Evolutionary conservation across 371 early-diverging fungal species (phyloP).

Genomic region (Mucor piriformis): DNA sequence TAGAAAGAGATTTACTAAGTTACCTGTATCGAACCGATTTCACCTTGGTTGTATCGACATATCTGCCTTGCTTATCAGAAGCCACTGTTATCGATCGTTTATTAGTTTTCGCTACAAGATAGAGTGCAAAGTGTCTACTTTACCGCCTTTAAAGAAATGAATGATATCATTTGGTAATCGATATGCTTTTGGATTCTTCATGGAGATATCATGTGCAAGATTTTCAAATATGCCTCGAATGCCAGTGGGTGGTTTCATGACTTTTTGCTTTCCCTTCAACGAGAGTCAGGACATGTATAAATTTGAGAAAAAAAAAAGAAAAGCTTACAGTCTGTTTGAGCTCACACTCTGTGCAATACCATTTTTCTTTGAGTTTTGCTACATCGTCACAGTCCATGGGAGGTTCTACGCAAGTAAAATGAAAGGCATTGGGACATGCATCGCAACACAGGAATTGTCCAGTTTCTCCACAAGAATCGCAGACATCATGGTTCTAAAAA

Average conservation of each 20-base stretch:
- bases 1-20: no score
- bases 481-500: constrained; percentile 61
- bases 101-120: no score
- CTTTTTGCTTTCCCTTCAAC: background rate
- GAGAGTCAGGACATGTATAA: background rate
- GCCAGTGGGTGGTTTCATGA: background rate
- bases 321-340: constrained; percentile 37
- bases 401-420: constrained; percentile 74
- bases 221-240: constrained; percentile 35
- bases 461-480: constrained; percentile 65
- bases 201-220: constrained; percentile 43
- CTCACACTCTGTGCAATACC: constrained; percentile 71
- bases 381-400: constrained; percentile 62
- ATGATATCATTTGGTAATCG: constrained; percentile 51
- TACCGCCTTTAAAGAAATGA: constrained; percentile 59
- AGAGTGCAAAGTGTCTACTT: background rate
- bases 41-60: constrained; percentile 47
- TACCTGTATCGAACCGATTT: constrained; percentile 42
- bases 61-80: constrained; percentile 62
- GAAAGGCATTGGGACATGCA: constrained; percentile 74
- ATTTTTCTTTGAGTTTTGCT: constrained; percentile 52
- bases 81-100: constrained; percentile 43
- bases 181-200: constrained; percentile 52
- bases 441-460: constrained; percentile 79
- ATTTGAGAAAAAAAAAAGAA: constrained; percentile 5